Percentiles rank a stretch among this genome's conserved stretches.
phyloP scores from a whole-genome alignment of 352 stramenopile species.

The Pythium sukuiense region DNA sequence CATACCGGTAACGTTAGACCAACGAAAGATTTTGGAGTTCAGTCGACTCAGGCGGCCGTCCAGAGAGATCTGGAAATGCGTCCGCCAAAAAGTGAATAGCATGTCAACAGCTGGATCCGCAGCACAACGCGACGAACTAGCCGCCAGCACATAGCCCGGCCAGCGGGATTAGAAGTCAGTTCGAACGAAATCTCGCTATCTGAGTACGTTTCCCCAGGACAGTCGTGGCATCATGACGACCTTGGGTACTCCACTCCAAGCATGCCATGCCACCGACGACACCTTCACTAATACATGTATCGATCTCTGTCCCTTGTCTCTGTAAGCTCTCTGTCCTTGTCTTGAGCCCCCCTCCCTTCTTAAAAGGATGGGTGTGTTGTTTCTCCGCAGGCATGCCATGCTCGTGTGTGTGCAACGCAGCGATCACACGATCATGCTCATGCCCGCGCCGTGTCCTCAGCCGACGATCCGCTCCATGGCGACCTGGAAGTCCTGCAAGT shows the following conservation, averaged over 20 bases:
- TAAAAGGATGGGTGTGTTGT: background rate
- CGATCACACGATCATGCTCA: conserved; percentile 23
- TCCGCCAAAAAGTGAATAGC: background rate
- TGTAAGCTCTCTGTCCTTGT: background rate
- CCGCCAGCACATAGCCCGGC: background rate
- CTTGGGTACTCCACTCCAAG: conserved; percentile 1
- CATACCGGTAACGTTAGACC: no score
- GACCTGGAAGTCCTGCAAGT: conserved; percentile 75
- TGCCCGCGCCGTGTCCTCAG: conserved; percentile 24
- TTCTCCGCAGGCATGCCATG: conserved; percentile 19
- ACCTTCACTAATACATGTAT: no score
- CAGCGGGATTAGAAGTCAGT: background rate
- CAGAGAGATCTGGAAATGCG: background rate
- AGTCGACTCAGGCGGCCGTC: background rate
- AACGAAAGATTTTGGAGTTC: background rate
- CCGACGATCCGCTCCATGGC: conserved; percentile 72
- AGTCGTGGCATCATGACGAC: background rate
- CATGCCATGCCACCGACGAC: background rate
- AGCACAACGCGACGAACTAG: conserved; percentile 16
- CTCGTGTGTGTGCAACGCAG: background rate
- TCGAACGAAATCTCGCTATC: background rate
- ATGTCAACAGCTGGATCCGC: conserved; percentile 3
- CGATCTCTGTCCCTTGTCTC: background rate
- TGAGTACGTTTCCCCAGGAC: background rate
- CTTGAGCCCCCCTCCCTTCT: background rate